phyloP scores from a whole-genome alignment of 768 basidiomycete species.

The Sporobolomyces roseus region DNA sequence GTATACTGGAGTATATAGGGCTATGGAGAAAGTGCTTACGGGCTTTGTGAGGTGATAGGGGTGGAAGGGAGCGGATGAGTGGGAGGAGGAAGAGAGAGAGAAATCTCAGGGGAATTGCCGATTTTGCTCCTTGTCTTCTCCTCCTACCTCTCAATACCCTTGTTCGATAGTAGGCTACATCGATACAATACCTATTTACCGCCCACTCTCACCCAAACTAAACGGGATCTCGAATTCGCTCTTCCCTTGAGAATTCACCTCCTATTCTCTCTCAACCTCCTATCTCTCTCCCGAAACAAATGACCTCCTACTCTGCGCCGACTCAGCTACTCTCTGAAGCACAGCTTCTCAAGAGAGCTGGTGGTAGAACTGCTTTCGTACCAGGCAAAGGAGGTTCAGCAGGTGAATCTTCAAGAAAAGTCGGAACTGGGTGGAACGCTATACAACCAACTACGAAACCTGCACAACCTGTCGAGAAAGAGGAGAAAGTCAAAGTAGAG shows the following conservation, averaged over 20 bases:
- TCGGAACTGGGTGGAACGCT: background rate
- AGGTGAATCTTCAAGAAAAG: background rate
- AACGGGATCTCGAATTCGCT: too few species aligned
- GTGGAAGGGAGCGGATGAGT: background rate
- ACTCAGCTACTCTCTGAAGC: background rate
- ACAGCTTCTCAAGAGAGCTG: background rate
- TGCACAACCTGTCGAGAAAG: background rate
- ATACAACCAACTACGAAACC: background rate
- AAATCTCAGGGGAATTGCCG: too few species aligned
- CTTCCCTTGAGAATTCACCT: too few species aligned
- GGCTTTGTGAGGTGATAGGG: background rate
- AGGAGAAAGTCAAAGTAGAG: background rate
- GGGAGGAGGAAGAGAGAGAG: background rate
- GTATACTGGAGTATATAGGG: too few species aligned
- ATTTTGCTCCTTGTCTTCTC: too few species aligned
- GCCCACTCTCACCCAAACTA: too few species aligned
- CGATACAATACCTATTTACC: too few species aligned
- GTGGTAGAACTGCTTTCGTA: conserved; percentile 2
- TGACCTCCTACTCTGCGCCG: background rate
- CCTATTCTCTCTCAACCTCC: background rate
- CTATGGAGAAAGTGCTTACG: background rate
- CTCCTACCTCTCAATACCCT: background rate
- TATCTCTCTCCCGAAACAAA: background rate
- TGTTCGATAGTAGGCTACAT: too few species aligned
- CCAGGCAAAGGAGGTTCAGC: conserved; percentile 2